phyloP scores from a whole-genome alignment of 2,329 filamentous ascomycete species.

The Paecilomyces fulvus region DNA sequence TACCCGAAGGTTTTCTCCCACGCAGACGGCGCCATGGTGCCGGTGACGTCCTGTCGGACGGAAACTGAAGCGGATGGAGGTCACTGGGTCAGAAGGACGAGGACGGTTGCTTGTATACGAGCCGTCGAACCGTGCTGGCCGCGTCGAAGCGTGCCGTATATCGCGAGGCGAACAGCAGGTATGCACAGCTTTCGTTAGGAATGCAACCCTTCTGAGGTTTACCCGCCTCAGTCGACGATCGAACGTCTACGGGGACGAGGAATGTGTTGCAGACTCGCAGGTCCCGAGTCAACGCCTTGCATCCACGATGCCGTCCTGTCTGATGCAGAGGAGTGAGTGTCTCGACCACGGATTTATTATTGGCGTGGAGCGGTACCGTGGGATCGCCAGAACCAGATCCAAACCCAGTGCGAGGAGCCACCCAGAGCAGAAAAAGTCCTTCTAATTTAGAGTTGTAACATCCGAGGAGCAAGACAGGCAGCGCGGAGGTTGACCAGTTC shows the following conservation, averaged over 20 bases:
- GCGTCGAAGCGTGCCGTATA: background rate
- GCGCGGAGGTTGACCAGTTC: background rate
- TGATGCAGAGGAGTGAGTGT: background rate
- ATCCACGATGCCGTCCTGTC: background rate
- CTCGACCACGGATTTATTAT: background rate
- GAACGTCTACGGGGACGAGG: background rate
- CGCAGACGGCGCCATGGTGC: constrained; percentile 44
- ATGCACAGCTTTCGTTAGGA: background rate
- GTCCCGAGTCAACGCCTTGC: background rate
- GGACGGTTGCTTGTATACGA: background rate
- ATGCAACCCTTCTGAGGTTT: background rate
- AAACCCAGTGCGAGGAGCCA: background rate
- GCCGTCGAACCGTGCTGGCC: background rate
- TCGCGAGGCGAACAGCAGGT: background rate
- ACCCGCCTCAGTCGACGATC: background rate
- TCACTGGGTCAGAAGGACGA: constrained; percentile 4
- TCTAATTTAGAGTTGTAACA: background rate
- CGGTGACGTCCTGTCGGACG: background rate
- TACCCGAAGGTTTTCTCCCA: constrained; percentile 32
- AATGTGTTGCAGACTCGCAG: background rate
- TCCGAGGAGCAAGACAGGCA: background rate
- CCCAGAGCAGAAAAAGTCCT: background rate
- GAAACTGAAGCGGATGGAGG: constrained; percentile 1
- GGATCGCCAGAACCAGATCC: background rate
- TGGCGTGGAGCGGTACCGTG: background rate